Base-by-base conservation (phyloP, 2,329 filamentous ascomycete species). In the Ophiocordyceps camponoti-saundersi region DNA sequence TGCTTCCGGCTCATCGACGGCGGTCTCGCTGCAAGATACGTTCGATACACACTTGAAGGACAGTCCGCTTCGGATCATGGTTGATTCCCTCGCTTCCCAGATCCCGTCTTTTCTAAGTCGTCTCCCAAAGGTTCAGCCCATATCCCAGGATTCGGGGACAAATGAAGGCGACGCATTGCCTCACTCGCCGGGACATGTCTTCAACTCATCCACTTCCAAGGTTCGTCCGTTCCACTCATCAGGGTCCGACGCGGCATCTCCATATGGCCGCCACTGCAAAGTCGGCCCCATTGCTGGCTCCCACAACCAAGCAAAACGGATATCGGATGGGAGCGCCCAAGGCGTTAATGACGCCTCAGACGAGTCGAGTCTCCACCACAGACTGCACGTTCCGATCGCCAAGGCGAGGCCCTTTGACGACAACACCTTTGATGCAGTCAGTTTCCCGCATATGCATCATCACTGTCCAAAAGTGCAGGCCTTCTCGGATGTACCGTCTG, bases 391-490 rank as follows among this genome's bases (percentile, higher is more conserved):
- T 32, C 42, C 45, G 5, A n/a, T 45, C 29, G 32, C 48, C 15
- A 48, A 48, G 30, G 48, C 21, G 16, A 48, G 21, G 42, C 40
- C 50, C 42, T 50, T 49, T 18, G 18, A 42, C 26, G 30, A 47
- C 40, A 13, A 29, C 8, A 40, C 47, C 20, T 47, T 40, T 39
- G 41, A 49, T 20, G 48, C 36, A 3, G 11, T 45, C 29, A 45
- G 43, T 12, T 45, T 49, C 11, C 50, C 48, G 15, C 40, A 46
- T 15, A 44, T 44, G 6, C 46, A 53, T 47, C 51, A 53, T 44
- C 52, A 54, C 45, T 11, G 43, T 45, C 39, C 51, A 44, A 46
- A 50, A 29, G 50, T 43, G n/a, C 47, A 48, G 13, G 11, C 47
- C n/a, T 26, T 48, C 16, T n/a, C 45, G 20, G 20, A 44, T 6